Base-by-base conservation (phyloP, 768 basidiomycete genomes). In the Tricholoma saponaceum region DNA sequence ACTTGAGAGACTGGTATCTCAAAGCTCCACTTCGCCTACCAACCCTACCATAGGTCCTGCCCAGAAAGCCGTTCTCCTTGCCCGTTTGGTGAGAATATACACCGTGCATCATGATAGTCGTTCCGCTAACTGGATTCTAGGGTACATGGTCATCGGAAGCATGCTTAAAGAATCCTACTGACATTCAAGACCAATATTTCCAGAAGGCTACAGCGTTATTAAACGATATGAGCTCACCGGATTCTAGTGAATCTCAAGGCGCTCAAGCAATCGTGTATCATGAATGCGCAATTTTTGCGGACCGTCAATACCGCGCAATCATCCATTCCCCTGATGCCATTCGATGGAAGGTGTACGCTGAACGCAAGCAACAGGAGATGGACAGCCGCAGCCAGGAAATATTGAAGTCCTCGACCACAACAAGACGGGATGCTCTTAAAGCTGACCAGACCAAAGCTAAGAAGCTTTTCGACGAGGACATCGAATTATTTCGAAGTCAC, bases 131-230 rank as follows among this genome's bases (percentile, higher is more conserved):
- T 39, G 4, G 26, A 18, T 47, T 32, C 54, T 61, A 98, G 94
- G 97, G 96, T 9, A 79, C 87, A 10, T 99, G 97, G 97, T 87
- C 84, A 22, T 83, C 92, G 6, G 86, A 91, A 64, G 94, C 97
- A 1, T 90, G 89, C 57, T 69, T 96, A 25, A 86, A 89, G 63
- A 89, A 89, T 49, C 85, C 94, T 0, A 75, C 79, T 14, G 81
- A 86, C 26, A 93, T 97, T 53, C 81, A 82, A 60, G 65, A 73
- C 0, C 75, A 79, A 3, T 95, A 84, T 68, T 98, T 98, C 67
- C 74, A 81, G 16, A 78, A 79, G 0, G 91, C 94, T 0, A 75
- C 79, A 26, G 44, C 58, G 0, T 51, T 74, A 7, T 59, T 78
- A 33, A 67, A 71, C 18, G 57, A 61, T 35, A 63, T 54, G 5